Percentiles rank a stretch among this genome's conserved stretches.
Conservation (phyloP, 208 protist genomes). For the Entamoeba moshkovskii region DNA sequence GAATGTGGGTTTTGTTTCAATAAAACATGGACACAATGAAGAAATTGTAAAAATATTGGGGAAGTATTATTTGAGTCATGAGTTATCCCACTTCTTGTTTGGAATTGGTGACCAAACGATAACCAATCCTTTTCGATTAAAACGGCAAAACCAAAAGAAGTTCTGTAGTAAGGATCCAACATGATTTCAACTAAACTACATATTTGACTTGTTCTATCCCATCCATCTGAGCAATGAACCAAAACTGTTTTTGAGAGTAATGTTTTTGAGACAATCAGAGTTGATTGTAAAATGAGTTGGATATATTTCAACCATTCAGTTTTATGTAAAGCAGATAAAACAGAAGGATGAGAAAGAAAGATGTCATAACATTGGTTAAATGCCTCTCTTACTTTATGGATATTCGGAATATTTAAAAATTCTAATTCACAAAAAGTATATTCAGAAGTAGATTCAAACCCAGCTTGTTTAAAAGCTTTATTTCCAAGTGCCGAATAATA, state of each 20-base stretch:
- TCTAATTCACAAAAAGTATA: neutral
- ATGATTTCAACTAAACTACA: constrained; percentile 59
- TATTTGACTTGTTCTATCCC: constrained; percentile 77
- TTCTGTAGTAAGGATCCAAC: constrained; percentile 74
- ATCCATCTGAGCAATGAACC: constrained; percentile 67
- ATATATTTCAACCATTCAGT: constrained; percentile 40
- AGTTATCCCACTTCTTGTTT: constrained; percentile 29
- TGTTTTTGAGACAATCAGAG: neutral
- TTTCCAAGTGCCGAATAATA: neutral
- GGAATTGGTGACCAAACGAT: constrained; percentile 70
- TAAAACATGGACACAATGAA: neutral
- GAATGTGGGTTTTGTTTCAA: neutral
- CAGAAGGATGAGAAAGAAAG: neutral
- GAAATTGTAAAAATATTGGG: neutral
- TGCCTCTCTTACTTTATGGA: constrained; percentile 45
- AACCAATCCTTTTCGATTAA: constrained; percentile 81
- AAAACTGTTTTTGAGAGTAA: constrained; percentile 28
- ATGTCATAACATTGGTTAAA: constrained; percentile 31
- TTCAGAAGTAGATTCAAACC: neutral
- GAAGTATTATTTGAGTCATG: neutral
- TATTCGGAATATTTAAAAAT: constrained; percentile 43
- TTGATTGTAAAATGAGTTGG: constrained; percentile 19
- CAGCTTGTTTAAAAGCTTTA: neutral
- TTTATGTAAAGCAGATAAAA: constrained; percentile 19
- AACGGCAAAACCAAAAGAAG: constrained; percentile 54